Evolutionary conservation across 2,329 filamentous ascomycete species (phyloP), one percentile per base, ranked within the genome.

Genomic region (Aspergillus sp.): DNA sequence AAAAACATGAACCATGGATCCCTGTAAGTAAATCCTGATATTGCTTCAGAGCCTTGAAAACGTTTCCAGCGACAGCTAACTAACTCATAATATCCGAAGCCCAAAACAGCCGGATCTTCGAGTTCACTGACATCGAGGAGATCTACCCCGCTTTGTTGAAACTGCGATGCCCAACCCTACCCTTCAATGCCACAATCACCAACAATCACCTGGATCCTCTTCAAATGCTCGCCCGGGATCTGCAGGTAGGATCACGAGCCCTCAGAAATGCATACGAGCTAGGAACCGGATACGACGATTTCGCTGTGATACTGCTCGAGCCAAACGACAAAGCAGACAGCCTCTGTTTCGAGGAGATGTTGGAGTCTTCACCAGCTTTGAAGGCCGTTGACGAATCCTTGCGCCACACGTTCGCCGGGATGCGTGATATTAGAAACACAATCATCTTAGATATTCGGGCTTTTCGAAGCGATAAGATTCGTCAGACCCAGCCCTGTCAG

Each of bases 141-240:
- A 50, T 50, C 23, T 50, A 50, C 47, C 47, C 47, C 47, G 23
- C 47, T 25, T 30, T 50, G 47, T 11, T 50, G 11, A 50, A 50
- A 5, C 47, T 50, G 9, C 47, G 47, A 23, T 15, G 22, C 8
- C 22, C 47, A 9, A 1, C 47, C 47, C 3, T 30, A 50, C 23
- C 23, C 13, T 13, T 15, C 23, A n/a, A 17, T 22, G 9, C 23
- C 47, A 28, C 23, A 28, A 50, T 28, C 9, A 30, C 47, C 47
- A 19, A 17, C 11, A 3, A 41, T 11, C 34, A 41, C 34, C 34
- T 41, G 6, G 15, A 3, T 3, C 34, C 11, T 15, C 34, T 41
- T 41, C 1, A 13, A 11, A 2, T 4, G 13, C 34, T 41, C 5
- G 34, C 13, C 3, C 34, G 4, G 1, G 2, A 2, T 15, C 34